Base-by-base conservation (phyloP, 495 filamentous ascomycete species). In the Penicillium odoratum region DNA sequence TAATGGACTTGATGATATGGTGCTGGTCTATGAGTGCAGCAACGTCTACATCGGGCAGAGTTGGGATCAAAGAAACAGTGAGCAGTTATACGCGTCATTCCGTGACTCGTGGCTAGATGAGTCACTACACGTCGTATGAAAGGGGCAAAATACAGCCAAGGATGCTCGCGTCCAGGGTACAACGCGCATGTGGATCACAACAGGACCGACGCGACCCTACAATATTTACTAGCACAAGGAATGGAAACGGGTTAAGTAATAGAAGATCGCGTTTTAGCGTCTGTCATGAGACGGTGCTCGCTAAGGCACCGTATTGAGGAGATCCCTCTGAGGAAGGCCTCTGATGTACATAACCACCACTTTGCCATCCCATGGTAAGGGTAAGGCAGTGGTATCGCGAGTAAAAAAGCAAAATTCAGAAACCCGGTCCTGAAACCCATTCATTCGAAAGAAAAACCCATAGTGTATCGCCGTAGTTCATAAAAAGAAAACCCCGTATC, bases 341-440 rank as follows among this genome's bases (percentile, higher is more conserved):
- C 55, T 75, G 76, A 78, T 78, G 72, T 78, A 78, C 75, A 78
- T 74, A 69, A 64, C 69, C 73, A 70, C 74, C 70, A 73, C 69
- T 69, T 69, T 66, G 67, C 71, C 71, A 69, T 40, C 66, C 64
- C 72, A 66, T 58, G 58, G 59, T 45, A 60, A 58, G 60, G 51
- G 33, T 60, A 62, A 51, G 63, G 61, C 67, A 68, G 67, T 72
- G 73, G 68, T 71, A 66, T 68, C 63, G 67, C 67, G 61, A 48
- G 63, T 53, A 55, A 65, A 54, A 72, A 71, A 68, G 55, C 54
- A 65, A 65, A 74, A 69, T 66, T 65, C 59, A 59, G 56, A 11
- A 62, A 68, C 71, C 75, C 67, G 66, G 63, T 69, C 64, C 71
- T 73, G 69, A 71, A 68, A 72, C 74, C 75, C 75, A 70, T 72